Conservation (phyloP, 1,284 basidiomycete genomes). For the Naganishia liquefaciens region DNA sequence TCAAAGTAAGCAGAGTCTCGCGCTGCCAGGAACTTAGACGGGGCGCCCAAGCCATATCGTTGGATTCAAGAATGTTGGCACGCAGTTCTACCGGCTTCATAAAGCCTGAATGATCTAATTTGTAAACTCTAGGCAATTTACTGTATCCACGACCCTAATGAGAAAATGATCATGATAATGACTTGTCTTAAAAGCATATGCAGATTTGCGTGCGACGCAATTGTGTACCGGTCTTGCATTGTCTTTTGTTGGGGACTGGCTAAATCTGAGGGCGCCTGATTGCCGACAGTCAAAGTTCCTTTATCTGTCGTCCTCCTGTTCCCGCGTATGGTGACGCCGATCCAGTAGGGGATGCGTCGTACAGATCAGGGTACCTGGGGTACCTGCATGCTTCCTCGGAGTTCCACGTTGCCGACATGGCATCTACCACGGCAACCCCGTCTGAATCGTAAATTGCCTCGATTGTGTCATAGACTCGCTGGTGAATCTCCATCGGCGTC, state of each 20-base stretch:
- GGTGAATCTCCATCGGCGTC: slow-evolving; percentile 7
- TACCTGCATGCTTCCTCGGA: no score
- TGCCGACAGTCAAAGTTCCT: neutral
- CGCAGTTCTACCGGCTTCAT: no score
- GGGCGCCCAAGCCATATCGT: neutral
- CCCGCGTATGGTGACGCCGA: neutral
- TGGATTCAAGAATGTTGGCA: no score
- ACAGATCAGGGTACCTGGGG: no score
- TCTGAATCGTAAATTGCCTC: slow-evolving; percentile 8
- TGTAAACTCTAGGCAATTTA: slow-evolving; percentile 12
- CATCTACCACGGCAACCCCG: neutral
- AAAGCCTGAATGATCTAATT: neutral
- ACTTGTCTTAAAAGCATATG: neutral
- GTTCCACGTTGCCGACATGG: slow-evolving; percentile 12
- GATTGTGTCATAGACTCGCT: neutral
- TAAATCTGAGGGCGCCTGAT: no score
- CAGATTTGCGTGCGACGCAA: no score
- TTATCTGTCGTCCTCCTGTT: no score
- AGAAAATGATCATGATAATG: slow-evolving; percentile 2
- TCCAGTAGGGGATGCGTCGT: neutral
- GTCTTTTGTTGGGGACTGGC: neutral
- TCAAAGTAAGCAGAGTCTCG: slow-evolving; percentile 5
- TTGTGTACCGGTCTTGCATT: no score
- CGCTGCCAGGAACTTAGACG: neutral
- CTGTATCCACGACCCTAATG: slow-evolving; percentile 24